Evolutionary conservation across 768 basidiomycete species (phyloP).

Genomic region (Cystofilobasidium ferigula): DNA sequence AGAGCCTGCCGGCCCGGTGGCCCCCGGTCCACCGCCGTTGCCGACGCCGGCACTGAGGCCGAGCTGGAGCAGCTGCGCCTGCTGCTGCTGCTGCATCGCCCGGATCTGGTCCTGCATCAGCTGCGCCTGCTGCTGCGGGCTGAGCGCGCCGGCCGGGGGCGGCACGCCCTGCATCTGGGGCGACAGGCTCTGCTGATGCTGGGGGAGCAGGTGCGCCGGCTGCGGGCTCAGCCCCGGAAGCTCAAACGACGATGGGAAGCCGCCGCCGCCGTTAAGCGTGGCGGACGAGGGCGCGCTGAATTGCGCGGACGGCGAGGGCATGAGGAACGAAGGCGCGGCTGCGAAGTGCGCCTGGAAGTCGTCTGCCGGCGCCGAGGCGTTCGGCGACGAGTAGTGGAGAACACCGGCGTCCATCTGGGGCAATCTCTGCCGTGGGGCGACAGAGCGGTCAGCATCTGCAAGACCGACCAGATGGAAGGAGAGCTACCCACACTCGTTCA

Average conservation of each 20-base stretch:
- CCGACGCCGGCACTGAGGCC: conserved; percentile 37
- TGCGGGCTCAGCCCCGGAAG: neutral
- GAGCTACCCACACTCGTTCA: no score
- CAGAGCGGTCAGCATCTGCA: neutral
- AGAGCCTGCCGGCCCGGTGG: conserved; percentile 24
- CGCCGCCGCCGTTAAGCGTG: conserved; percentile 18
- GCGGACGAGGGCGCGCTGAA: neutral
- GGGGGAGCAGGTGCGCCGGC: neutral
- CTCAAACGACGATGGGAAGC: conserved; percentile 3
- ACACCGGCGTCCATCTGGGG: neutral
- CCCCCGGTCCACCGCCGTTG: neutral
- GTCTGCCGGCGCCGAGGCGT: neutral
- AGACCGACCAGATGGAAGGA: no score
- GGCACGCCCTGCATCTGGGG: conserved; percentile 31
- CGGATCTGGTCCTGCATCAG: conserved; percentile 19
- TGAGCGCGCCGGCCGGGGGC: no score
- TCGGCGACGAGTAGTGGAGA: neutral
- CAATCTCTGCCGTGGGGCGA: neutral
- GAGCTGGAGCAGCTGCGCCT: conserved; percentile 34
- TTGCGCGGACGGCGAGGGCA: conserved; percentile 45
- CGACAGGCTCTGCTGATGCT: neutral
- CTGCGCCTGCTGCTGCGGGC: conserved; percentile 32
- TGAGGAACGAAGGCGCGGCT: conserved; percentile 38
- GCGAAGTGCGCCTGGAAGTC: neutral
- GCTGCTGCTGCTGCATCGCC: conserved; percentile 18